Conservation (phyloP, 768 basidiomycete species). For the Cystobasidiopsis lactophilus region DNA sequence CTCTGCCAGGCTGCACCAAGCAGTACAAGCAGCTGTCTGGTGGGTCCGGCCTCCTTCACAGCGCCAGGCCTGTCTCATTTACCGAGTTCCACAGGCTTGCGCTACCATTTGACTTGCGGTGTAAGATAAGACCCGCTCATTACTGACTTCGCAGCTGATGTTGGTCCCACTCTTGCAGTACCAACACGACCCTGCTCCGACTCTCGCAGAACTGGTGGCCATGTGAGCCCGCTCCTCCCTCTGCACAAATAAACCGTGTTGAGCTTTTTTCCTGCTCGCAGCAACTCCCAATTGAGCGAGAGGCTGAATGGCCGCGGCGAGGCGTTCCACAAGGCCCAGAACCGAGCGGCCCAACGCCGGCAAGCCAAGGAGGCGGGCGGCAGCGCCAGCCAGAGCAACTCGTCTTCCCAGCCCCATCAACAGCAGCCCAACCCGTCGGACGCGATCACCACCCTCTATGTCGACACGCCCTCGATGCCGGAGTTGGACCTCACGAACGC, state of each 20-base stretch:
- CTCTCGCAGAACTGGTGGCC: background rate
- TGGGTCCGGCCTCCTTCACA: background rate
- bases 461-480: too few relatives aligned
- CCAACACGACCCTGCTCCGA: background rate
- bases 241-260: too few relatives aligned
- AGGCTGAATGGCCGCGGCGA: background rate
- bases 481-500: too few relatives aligned
- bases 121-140: background rate
- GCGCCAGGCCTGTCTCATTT: background rate
- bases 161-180: too few relatives aligned
- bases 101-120: background rate
- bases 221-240: background rate
- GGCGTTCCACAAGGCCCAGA: background rate
- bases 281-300: background rate
- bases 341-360: too few relatives aligned
- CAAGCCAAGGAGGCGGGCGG: too few relatives aligned
- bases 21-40: background rate
- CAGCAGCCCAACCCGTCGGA: too few relatives aligned
- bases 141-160: too few relatives aligned
- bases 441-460: too few relatives aligned
- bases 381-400: too few relatives aligned
- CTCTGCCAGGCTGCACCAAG: background rate
- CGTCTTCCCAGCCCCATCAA: too few relatives aligned
- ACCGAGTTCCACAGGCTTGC: background rate
- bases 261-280: background rate